These are phyloP conservation scores for Theobroma grandiflorum DNA, from an alignment of 441 rosid genomes.

Conservation along the genomic window DNA sequence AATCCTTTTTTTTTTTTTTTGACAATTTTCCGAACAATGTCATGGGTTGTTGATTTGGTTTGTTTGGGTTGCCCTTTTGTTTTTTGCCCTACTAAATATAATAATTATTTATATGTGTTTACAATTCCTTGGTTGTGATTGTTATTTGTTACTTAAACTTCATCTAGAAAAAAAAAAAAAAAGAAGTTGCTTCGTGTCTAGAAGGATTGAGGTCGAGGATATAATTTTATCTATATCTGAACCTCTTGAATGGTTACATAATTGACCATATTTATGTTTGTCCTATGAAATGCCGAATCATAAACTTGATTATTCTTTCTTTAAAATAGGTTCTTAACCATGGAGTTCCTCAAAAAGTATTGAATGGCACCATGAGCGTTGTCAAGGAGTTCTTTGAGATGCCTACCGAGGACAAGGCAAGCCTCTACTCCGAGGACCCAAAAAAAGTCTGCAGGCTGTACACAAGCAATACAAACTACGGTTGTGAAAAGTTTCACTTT, in stretches of 20 bases:
- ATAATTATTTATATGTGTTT: too few species aligned
- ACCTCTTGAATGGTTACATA: neutral
- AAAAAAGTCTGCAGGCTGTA: conserved; percentile 29
- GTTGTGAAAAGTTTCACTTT: conserved; percentile 31
- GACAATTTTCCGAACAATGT: too few species aligned
- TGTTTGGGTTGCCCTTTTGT: too few species aligned
- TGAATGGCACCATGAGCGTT: conserved; percentile 30
- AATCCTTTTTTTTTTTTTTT: too few species aligned
- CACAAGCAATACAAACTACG: conserved; percentile 25
- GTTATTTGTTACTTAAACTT: too few species aligned
- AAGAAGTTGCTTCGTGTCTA: too few species aligned
- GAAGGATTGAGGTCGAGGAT: too few species aligned
- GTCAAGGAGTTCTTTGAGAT: conserved; percentile 40
- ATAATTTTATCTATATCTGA: neutral
- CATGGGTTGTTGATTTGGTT: too few species aligned
- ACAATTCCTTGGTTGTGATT: too few species aligned
- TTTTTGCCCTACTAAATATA: too few species aligned
- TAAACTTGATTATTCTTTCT: neutral
- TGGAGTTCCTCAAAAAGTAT: conserved; percentile 29
- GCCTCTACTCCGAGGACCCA: conserved; percentile 34
- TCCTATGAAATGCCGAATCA: neutral
- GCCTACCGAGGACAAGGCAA: conserved; percentile 39
- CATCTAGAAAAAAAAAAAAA: too few species aligned
- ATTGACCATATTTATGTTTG: neutral
- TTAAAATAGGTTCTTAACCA: conserved; percentile 33